phyloP scores from a whole-genome alignment of 257 asterid species.

The Solanum virginianum region DNA sequence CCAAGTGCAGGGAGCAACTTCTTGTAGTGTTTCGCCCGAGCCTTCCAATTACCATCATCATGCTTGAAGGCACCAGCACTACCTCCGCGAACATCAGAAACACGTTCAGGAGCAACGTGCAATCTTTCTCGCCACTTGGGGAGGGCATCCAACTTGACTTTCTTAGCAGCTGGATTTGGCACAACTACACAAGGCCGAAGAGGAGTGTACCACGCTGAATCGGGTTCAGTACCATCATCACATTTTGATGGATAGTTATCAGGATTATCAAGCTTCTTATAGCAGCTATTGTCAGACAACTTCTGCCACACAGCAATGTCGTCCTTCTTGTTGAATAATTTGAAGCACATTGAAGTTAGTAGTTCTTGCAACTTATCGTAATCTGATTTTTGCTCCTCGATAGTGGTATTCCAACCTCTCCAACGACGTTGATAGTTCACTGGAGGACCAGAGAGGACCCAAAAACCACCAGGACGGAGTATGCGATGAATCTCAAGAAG shows the following conservation, averaged over 20 bases:
- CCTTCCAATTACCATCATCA: slow-evolving; percentile 12
- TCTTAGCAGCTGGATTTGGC: slow-evolving; percentile 6
- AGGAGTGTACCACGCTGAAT: slow-evolving; percentile 19
- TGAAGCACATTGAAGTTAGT: slow-evolving; percentile 20
- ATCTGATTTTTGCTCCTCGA: slow-evolving; percentile 16
- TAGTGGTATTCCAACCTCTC: slow-evolving; percentile 23
- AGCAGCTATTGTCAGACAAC: slow-evolving; percentile 11
- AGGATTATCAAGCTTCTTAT: slow-evolving; percentile 11
- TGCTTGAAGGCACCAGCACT: slow-evolving; percentile 14
- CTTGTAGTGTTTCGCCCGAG: slow-evolving; percentile 13
- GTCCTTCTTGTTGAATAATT: slow-evolving; percentile 12
- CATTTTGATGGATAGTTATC: slow-evolving; percentile 18
- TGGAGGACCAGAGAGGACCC: slow-evolving; percentile 26
- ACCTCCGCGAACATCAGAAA: slow-evolving; percentile 12
- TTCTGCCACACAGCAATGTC: slow-evolving; percentile 24
- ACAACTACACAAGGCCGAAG: slow-evolving; percentile 19
- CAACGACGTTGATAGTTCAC: slow-evolving; percentile 17
- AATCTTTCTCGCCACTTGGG: slow-evolving; percentile 20
- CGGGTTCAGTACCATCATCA: slow-evolving; percentile 23
- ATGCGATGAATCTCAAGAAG: slow-evolving; percentile 25
- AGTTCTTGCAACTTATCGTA: slow-evolving; percentile 16
- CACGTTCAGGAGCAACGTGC: slow-evolving; percentile 13
- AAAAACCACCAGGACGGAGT: slow-evolving; percentile 21
- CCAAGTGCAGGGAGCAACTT: slow-evolving; percentile 16
- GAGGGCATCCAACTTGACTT: slow-evolving; percentile 1